These are phyloP conservation scores for Lactifluus pinguis DNA, from an alignment of 768 basidiomycete species.

Conservation along the genomic window DNA sequence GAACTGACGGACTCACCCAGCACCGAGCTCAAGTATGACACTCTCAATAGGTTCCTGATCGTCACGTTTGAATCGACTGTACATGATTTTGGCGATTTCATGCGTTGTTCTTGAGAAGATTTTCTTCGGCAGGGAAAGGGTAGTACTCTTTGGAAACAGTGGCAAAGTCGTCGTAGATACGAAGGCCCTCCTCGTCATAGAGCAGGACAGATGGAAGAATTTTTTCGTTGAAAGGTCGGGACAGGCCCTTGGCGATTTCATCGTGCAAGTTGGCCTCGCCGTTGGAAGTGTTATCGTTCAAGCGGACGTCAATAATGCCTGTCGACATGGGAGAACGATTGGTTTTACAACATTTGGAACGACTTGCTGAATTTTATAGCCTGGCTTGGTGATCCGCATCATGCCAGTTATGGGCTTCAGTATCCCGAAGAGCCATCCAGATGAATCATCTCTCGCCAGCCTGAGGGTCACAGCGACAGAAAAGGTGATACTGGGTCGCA, in stretches of 20 bases:
- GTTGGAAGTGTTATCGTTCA: slow-evolving; percentile 27
- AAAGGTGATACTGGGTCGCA: too few species aligned
- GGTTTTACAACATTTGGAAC: too few species aligned
- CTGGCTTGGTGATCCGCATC: too few species aligned
- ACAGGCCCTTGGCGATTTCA: slow-evolving; percentile 48
- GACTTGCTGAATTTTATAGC: too few species aligned
- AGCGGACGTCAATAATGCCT: slow-evolving; percentile 45
- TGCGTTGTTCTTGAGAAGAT: slow-evolving; percentile 67
- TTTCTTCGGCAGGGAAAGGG: slow-evolving; percentile 80
- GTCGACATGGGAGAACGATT: slow-evolving; percentile 16
- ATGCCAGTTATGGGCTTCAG: too few species aligned
- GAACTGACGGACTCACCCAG: slow-evolving; percentile 56
- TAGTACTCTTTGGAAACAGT: slow-evolving; percentile 79
- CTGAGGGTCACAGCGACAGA: too few species aligned
- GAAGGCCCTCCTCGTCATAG: slow-evolving; percentile 80
- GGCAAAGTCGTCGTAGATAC: slow-evolving; percentile 81
- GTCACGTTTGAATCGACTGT: slow-evolving; percentile 30
- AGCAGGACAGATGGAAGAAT: slow-evolving; percentile 73
- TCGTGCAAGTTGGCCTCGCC: slow-evolving; percentile 27
- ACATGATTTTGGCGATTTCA: slow-evolving; percentile 71
- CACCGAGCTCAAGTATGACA: slow-evolving; percentile 80
- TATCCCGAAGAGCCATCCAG: too few species aligned
- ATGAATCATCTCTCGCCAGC: too few species aligned
- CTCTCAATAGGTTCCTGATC: slow-evolving; percentile 31
- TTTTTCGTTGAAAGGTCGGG: slow-evolving; percentile 44